Base-by-base conservation (phyloP, 306 rosid genomes). In the Begonia masoniana region DNA sequence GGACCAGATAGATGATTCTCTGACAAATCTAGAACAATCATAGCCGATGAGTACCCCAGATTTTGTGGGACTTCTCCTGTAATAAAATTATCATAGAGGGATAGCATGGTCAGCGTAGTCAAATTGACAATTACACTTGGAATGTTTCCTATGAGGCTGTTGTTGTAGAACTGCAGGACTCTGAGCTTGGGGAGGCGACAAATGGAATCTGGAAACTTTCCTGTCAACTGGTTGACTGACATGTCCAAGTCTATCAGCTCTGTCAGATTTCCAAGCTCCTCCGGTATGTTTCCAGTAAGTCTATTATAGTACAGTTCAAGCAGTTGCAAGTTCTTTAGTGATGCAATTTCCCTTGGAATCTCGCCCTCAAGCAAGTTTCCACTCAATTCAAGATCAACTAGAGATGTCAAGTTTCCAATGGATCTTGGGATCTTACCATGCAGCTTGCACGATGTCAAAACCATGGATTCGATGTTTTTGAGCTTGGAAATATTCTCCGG, bases 261-360 rank as follows among this genome's bases (percentile, higher is more conserved):
- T 1, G 84, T 73, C 47, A 92, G 74, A 67, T 92, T 83, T 41
- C 99, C 99, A 1, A 92, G 64, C 73, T 77, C 95, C 63, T 68
- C 79, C 0, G 99, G 99, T 23, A 92, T 79, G 46, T 62, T 69
- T 7, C 99, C 99, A 15, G 60, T 62, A 6, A 92, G 81, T 14
- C 46, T 69, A 71, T 91, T 91, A 56, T 92, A 92, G 82, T 92
- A 92, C 19, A 92, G 95, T 76, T 86, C 96, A 41, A 92, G 88
- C 35, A 50, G 71, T 43, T 60, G 68, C 71, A 92, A 54, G 55
- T 81, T 92, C 71, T 70, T 83, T 54, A 92, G 67, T 46, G 52
- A 57, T 9, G 96, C 91, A 13, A 92, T 71, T 73, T 86, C 85
- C 13, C 14, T 10, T 0, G 99, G 99, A 69, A 92, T 77, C 65